Conservation (phyloP, 129 eudicot genomes). For the Oenanthe sinensis region DNA sequence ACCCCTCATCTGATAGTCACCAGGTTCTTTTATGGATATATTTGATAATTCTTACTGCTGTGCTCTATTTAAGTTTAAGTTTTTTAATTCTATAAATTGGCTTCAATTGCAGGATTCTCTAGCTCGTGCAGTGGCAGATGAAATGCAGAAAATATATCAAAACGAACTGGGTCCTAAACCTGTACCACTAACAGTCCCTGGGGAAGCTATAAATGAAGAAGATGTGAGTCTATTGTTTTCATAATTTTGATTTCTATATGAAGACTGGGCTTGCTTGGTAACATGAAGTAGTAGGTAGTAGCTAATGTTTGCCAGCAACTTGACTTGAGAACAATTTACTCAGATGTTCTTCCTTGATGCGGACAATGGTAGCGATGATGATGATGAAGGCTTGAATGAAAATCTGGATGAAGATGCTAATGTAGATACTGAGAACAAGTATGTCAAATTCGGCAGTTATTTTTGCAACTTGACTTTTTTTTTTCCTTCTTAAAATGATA, state of each 20-base stretch:
- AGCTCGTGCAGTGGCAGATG: constrained; percentile 87
- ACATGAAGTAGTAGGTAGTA: not conserved
- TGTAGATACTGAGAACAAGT: constrained; percentile 57
- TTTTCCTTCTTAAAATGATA: not conserved
- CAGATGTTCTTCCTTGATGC: constrained; percentile 93
- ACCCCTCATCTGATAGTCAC: constrained; percentile 73
- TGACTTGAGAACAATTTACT: constrained; percentile 11
- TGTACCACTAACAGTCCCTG: constrained; percentile 66
- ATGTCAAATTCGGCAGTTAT: not conserved
- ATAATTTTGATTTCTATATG: not conserved
- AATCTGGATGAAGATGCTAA: constrained; percentile 30
- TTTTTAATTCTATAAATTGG: not conserved
- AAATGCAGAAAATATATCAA: constrained; percentile 80
- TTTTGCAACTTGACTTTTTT: not conserved
- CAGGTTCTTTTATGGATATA: constrained; percentile 36
- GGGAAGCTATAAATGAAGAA: constrained; percentile 69
- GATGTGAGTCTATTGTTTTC: constrained; percentile 40
- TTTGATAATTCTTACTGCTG: not conserved
- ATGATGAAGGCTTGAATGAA: constrained; percentile 38
- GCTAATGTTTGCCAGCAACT: not conserved
- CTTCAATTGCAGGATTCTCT: constrained; percentile 43
- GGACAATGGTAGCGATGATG: constrained; percentile 53
- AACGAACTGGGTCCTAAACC: constrained; percentile 80
- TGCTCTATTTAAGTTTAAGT: not conserved
- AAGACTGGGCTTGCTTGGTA: not conserved